Percentiles rank a stretch among this genome's conserved stretches.
These are phyloP conservation scores for Piper longum DNA, from an alignment of 164 flowering plant genomes.

Conservation along the genomic window DNA sequence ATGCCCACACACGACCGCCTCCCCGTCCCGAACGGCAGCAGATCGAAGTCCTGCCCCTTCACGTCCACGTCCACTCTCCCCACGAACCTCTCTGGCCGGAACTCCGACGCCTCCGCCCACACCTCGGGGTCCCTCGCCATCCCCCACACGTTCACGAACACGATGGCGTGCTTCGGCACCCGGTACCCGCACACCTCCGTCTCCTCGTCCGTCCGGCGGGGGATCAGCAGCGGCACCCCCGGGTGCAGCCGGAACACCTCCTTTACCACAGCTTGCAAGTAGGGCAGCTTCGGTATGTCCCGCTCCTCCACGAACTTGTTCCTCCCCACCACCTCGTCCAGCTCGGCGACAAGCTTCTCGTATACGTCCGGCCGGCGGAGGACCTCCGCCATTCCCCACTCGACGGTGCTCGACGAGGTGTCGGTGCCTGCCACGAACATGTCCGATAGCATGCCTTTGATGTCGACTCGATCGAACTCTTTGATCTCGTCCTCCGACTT, in stretches of 20 bases:
- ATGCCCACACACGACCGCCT: conserved; percentile 24
- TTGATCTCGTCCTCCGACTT: conserved; percentile 17
- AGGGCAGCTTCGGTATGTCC: conserved; percentile 21
- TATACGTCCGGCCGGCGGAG: conserved; percentile 13
- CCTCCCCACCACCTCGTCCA: conserved; percentile 19
- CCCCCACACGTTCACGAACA: conserved; percentile 23
- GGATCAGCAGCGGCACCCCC: conserved; percentile 19
- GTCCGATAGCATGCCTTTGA: conserved; percentile 25
- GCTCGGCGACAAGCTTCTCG: conserved; percentile 12
- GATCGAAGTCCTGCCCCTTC: conserved; percentile 26
- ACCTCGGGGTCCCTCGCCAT: conserved; percentile 20
- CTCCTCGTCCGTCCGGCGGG: conserved; percentile 18
- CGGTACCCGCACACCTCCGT: conserved; percentile 16
- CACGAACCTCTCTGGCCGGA: conserved; percentile 23
- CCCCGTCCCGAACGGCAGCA: conserved; percentile 29
- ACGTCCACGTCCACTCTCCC: conserved; percentile 13
- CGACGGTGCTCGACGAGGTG: conserved; percentile 24
- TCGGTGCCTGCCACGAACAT: conserved; percentile 30
- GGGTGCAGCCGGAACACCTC: conserved; percentile 31
- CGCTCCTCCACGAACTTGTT: conserved; percentile 14
- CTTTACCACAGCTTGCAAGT: conserved; percentile 21
- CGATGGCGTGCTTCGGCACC: conserved; percentile 19
- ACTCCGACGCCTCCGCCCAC: conserved; percentile 20
- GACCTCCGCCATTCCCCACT: conserved; percentile 29
- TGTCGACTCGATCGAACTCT: conserved; percentile 19